These are phyloP conservation scores for Auriscalpium microsporum DNA, from an alignment of 768 basidiomycete species.

Conservation along the genomic window DNA sequence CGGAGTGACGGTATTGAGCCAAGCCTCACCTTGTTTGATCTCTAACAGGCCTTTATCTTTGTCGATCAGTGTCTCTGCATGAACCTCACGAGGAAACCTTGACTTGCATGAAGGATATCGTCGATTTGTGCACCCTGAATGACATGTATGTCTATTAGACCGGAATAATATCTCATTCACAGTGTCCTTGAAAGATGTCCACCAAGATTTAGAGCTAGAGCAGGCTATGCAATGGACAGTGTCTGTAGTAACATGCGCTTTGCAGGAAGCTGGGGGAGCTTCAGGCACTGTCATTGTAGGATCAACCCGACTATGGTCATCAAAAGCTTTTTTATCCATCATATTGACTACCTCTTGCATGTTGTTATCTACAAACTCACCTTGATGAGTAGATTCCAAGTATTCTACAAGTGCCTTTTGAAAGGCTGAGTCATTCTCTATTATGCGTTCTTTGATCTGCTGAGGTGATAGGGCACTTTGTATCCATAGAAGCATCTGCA, in stretches of 20 bases:
- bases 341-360: background rate
- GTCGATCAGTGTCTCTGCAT: slow-evolving; percentile 22
- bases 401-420: slow-evolving; percentile 3
- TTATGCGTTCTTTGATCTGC: slow-evolving; percentile 10
- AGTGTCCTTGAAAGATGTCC: background rate
- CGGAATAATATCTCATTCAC: slow-evolving; percentile 5
- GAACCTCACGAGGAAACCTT: slow-evolving; percentile 26
- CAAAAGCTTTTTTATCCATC: background rate
- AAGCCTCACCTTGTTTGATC: slow-evolving; percentile 24
- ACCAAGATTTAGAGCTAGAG: background rate
- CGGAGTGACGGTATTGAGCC: slow-evolving; percentile 29
- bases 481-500: slow-evolving; percentile 17
- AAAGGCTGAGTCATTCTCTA: slow-evolving; percentile 9
- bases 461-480: slow-evolving; percentile 7
- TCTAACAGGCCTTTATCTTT: slow-evolving; percentile 19
- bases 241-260: no score
- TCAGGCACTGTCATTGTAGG: no score
- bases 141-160: slow-evolving; percentile 3
- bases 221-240: no score
- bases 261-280: no score
- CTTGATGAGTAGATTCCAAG: slow-evolving; percentile 11
- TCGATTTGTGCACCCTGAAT: slow-evolving; percentile 22
- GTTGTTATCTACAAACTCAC: slow-evolving; percentile 1
- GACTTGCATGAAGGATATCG: slow-evolving; percentile 25
- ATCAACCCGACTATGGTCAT: no score